phyloP scores from a whole-genome alignment of 257 asterid genomes.

The Salvia splendens region DNA sequence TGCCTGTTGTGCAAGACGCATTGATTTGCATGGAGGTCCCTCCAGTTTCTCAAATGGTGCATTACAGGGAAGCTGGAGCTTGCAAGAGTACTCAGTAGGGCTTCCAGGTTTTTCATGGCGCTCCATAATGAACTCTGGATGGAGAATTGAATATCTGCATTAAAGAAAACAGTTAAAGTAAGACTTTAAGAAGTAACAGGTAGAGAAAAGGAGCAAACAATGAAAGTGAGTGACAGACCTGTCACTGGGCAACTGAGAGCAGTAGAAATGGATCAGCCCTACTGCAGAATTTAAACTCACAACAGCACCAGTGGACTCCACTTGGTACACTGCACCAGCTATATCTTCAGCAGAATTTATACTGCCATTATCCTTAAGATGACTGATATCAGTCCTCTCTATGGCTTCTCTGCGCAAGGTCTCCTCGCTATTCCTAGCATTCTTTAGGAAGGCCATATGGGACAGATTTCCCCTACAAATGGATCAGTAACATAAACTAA shows the following conservation, averaged over 20 bases:
- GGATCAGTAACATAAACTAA: slow-evolving; percentile 26
- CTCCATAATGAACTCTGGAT: slow-evolving; percentile 92
- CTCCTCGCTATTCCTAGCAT: slow-evolving; percentile 97
- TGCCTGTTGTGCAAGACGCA: slow-evolving; percentile 99
- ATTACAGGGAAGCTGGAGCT: slow-evolving; percentile 98
- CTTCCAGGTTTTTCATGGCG: slow-evolving; percentile 77
- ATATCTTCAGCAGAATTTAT: slow-evolving; percentile 57
- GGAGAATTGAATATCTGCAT: slow-evolving; percentile 90
- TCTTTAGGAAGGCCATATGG: slow-evolving; percentile 83
- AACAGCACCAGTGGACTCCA: slow-evolving; percentile 97
- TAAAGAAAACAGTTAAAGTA: slow-evolving; percentile 14
- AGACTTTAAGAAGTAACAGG: slow-evolving; percentile 17
- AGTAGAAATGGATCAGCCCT: slow-evolving; percentile 94
- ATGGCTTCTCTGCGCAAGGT: slow-evolving; percentile 97
- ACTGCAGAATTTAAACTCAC: slow-evolving; percentile 99
- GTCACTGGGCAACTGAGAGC: slow-evolving; percentile 98
- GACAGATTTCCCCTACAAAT: slow-evolving; percentile 81
- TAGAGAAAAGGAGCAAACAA: slow-evolving; percentile 4
- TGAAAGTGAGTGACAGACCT: slow-evolving; percentile 46
- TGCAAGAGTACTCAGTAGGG: slow-evolving; percentile 85
- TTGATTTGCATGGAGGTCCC: slow-evolving; percentile 92
- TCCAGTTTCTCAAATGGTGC: slow-evolving; percentile 96
- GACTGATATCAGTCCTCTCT: slow-evolving; percentile 98
- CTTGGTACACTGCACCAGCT: slow-evolving; percentile 74
- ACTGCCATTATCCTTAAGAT: slow-evolving; percentile 65